Evolutionary conservation across 2,329 filamentous ascomycete genomes (phyloP).

Genomic region (Aureobasidium sp.): DNA sequence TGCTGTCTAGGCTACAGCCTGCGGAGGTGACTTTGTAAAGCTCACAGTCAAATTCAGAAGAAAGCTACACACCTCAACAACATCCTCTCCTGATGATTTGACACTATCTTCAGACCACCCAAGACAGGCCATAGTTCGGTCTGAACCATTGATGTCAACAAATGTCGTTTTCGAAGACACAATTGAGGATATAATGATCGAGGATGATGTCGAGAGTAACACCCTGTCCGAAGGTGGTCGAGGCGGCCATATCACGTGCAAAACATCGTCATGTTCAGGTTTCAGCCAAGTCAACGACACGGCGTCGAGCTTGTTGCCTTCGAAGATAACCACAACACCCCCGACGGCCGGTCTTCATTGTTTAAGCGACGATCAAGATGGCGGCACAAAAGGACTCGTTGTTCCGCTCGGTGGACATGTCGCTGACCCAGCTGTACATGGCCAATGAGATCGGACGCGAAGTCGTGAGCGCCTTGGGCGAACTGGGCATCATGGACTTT

Average conservation of each 20-base stretch:
- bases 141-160: background rate
- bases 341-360: background rate
- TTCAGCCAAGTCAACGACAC: slow-evolving; percentile 5
- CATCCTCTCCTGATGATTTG: rapidly evolving
- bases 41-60: background rate
- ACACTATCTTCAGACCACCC: rapidly evolving
- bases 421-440: slow-evolving; percentile 98
- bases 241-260: background rate
- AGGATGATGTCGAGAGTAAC: background rate
- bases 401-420: slow-evolving; percentile 99
- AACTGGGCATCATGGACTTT: slow-evolving; percentile 94
- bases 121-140: too few species aligned
- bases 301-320: slow-evolving; percentile 12
- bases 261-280: background rate
- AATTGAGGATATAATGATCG: background rate
- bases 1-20: too few species aligned
- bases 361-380: slow-evolving; percentile 38
- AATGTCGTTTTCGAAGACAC: background rate
- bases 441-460: slow-evolving; percentile 98
- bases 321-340: background rate
- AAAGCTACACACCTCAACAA: background rate
- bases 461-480: slow-evolving; percentile 91
- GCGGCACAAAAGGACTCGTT: slow-evolving; percentile 72
- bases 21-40: background rate
- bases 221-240: background rate